Conservation (phyloP, 140 eudicot genomes). For the Cichorium intybus region DNA sequence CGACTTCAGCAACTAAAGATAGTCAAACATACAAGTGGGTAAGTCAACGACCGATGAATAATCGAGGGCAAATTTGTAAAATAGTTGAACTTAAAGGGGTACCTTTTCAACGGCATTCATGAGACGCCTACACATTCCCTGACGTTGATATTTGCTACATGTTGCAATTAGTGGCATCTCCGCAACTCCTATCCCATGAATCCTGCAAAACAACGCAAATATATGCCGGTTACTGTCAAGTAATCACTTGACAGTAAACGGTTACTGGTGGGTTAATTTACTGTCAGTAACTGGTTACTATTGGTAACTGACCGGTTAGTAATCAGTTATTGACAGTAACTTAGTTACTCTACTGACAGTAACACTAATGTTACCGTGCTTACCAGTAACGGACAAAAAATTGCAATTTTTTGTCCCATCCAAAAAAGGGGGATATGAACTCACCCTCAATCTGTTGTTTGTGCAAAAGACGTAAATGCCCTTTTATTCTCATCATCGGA, state of each 20-base stretch:
- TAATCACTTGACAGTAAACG: too few relatives aligned
- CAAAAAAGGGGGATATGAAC: not conserved
- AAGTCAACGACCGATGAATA: too few relatives aligned
- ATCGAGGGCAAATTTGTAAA: too few relatives aligned
- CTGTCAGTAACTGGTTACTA: too few relatives aligned
- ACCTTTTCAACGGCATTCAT: slow-evolving; percentile 83
- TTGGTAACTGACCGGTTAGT: too few relatives aligned
- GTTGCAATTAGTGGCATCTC: slow-evolving; percentile 97
- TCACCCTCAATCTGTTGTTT: not conserved
- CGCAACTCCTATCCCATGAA: slow-evolving; percentile 79
- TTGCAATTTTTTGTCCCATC: not conserved
- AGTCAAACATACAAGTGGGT: not conserved
- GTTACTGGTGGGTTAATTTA: too few relatives aligned
- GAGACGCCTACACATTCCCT: slow-evolving; percentile 96
- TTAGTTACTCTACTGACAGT: too few relatives aligned
- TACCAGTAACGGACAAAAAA: too few relatives aligned
- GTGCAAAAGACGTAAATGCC: not conserved
- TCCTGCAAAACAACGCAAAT: slow-evolving; percentile 42
- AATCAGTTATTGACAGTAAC: too few relatives aligned
- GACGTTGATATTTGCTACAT: slow-evolving; percentile 82
- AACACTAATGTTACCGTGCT: too few relatives aligned
- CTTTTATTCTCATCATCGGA: not conserved
- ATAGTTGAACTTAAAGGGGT: too few relatives aligned
- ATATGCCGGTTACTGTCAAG: too few relatives aligned
- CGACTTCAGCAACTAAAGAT: slow-evolving; percentile 67